Evolutionary conservation across 805 yeast species (phyloP).

Genomic region (Ogataea allantospora): DNA sequence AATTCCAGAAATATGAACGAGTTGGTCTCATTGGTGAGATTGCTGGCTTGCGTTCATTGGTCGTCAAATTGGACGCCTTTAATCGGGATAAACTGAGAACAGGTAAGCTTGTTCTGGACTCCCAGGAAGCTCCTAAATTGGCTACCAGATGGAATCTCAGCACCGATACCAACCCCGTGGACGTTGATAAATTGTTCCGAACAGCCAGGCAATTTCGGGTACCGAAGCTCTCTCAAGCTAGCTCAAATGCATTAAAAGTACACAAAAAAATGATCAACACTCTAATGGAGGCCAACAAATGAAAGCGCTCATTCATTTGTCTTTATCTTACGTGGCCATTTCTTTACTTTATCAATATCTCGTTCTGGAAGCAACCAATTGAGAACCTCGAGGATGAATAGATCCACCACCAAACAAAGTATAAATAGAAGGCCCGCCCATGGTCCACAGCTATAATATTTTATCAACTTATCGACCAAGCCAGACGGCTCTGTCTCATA

Average conservation of each 20-base stretch:
- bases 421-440: constrained; percentile 87
- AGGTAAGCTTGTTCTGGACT: neutral
- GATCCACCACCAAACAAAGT: constrained; percentile 78
- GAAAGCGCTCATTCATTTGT: constrained; percentile 5
- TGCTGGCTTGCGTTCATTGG: constrained; percentile 13
- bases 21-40: constrained; percentile 16
- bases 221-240: constrained; percentile 1
- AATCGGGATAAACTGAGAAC: neutral
- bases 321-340: constrained; percentile 64
- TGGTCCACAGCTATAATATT: constrained; percentile 67
- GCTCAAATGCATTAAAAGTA: constrained; percentile 2
- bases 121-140: neutral
- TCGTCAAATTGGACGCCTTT: constrained; percentile 6
- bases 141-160: constrained; percentile 1
- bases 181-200: neutral
- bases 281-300: constrained; percentile 1
- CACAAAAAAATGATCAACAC: constrained; percentile 2
- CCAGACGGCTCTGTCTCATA: constrained; percentile 29
- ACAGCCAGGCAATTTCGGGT: neutral
- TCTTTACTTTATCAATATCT: constrained; percentile 68
- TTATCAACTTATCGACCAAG: constrained; percentile 56
- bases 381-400: constrained; percentile 57
- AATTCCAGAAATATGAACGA: constrained; percentile 12
- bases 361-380: constrained; percentile 70
- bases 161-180: neutral